These are phyloP conservation scores for Phytophthora megakarya DNA, from an alignment of 352 stramenopile genomes.

Conservation along the genomic window DNA sequence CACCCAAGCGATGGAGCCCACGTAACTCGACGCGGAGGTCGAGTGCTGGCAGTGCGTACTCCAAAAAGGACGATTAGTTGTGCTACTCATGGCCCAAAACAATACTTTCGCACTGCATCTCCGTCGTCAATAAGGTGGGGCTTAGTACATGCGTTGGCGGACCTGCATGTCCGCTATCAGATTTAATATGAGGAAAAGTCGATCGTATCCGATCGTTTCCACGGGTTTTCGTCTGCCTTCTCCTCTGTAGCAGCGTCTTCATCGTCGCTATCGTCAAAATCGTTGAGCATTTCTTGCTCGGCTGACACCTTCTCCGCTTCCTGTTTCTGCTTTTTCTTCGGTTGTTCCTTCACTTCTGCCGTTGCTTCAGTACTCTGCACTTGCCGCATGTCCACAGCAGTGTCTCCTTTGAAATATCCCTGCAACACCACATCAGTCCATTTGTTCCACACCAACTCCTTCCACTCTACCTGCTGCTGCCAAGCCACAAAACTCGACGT, in stretches of 20 bases:
- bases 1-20: conserved; percentile 30
- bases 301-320: conserved; percentile 53
- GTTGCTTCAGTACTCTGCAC: conserved; percentile 13
- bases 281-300: conserved; percentile 81
- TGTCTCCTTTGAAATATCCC: conserved; percentile 81
- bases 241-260: conserved; percentile 38
- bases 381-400: conserved; percentile 74
- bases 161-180: conserved; percentile 24
- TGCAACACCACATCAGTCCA: conserved; percentile 20
- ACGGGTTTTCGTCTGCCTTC: conserved; percentile 38
- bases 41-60: conserved; percentile 32
- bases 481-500: conserved; percentile 77
- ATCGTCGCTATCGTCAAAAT: conserved; percentile 85
- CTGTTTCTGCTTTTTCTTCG: conserved; percentile 32
- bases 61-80: conserved; percentile 69
- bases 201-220: conserved; percentile 75
- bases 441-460: not conserved
- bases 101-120: conserved; percentile 2
- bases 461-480: conserved; percentile 61
- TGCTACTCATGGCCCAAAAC: not conserved
- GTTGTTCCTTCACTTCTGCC: conserved; percentile 6
- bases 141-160: conserved; percentile 7
- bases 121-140: conserved; percentile 2
- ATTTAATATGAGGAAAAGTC: conserved; percentile 70
- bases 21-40: conserved; percentile 31